Base-by-base conservation (phyloP, 1,284 basidiomycete genomes). In the Leucoagaricus sp. region DNA sequence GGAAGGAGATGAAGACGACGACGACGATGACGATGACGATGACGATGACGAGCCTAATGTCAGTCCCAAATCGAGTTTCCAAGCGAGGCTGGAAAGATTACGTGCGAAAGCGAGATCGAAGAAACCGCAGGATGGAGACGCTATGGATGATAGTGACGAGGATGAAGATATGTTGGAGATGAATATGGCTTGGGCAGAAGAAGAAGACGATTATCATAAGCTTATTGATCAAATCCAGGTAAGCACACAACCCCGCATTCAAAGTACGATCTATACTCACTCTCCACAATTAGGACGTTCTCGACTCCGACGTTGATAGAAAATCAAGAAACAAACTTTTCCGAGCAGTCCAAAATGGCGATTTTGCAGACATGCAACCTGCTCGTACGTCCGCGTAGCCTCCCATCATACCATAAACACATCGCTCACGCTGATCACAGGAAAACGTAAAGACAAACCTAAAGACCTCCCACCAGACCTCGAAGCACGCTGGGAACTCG, bases 401-500 rank as follows among this genome's bases (percentile, higher is more conserved):
- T 15, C 17, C 48, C 3, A 42, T 15, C 44, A 42, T 42, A 17
- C 34, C 25, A 52, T 40, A 53, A n/a, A n/a, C n/a, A n/a, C n/a
- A n/a, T 36, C 36, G 38, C 36, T 45, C 7, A 33, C 54, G 25
- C 23, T 29, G 15, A 25, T 26, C 13, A 21, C 60, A 86, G 83
- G 76, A 58, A 75, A 76, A 46, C 80, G 77, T 59, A 88, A 88
- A 65, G 78, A 84, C 54, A 85, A 84, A 58, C 67, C 72, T 38
- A 78, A 80, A 59, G 63, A 72, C 53, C 71, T 94, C 49, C 84
- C 90, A 0, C 68, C 75, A 1, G 81, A 87, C 8, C 78, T 97
- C 1, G 80, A 80, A 58, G 81, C 73, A 0, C 89, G 88, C 61
- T 96, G 93, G 93, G 82, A 85, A 58, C 81, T 81, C 51, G 94